Percentiles rank a stretch among this genome's conserved stretches.
phyloP scores from a whole-genome alignment of 257 asterid species.

The Knoxia roxburghii region DNA sequence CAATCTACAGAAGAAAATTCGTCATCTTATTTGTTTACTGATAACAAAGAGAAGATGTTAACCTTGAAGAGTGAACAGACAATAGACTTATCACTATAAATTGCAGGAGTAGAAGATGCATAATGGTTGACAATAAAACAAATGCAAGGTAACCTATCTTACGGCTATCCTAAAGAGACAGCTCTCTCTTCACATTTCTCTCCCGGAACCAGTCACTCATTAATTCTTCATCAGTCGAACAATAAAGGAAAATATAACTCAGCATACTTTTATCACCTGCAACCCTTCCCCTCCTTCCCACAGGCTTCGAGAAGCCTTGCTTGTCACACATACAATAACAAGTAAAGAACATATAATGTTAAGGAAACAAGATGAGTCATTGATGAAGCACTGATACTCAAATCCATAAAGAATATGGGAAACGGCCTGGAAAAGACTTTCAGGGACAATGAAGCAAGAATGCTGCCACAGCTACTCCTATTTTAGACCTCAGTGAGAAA shows the following conservation, averaged over 20 bases:
- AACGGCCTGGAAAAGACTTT: not conserved
- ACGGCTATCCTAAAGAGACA: not conserved
- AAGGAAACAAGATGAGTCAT: not conserved
- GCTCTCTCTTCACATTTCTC: too few relatives aligned
- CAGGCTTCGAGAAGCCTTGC: not conserved
- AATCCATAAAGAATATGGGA: not conserved
- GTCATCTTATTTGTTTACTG: slow-evolving; percentile 12
- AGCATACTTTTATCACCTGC: not conserved
- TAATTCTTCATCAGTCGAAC: too few relatives aligned
- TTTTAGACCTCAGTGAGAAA: not conserved
- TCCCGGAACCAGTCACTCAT: not conserved
- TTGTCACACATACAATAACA: not conserved
- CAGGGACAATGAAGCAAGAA: not conserved
- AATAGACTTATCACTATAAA: not conserved
- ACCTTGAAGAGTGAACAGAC: slow-evolving; percentile 3
- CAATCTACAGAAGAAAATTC: slow-evolving; percentile 37
- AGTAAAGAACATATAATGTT: not conserved
- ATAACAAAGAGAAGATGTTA: not conserved
- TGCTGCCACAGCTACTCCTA: not conserved
- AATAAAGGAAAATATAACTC: not conserved
- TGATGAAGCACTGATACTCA: not conserved
- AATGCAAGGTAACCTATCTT: not conserved
- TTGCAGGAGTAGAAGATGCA: not conserved
- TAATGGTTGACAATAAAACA: not conserved
- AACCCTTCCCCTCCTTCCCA: not conserved